Conservation (phyloP, 176 grass and related monocot genomes). For the Triticum dicoccoides region DNA sequence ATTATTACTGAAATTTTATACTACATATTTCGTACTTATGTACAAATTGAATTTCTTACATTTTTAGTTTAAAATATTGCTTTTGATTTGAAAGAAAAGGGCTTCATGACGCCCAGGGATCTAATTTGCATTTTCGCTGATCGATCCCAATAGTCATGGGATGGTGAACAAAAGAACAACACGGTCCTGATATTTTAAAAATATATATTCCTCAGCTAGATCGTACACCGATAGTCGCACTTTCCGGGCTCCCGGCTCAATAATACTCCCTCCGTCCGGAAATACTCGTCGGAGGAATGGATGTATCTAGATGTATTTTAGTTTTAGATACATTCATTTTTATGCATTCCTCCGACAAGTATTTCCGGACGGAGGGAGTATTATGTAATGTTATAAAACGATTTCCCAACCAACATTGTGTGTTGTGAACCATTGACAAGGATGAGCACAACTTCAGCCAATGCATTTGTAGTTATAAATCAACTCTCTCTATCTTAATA, state of each 20-base stretch:
- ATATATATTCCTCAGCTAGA: background rate
- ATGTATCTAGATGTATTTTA: too few relatives aligned
- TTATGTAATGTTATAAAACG: background rate
- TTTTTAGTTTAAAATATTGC: background rate
- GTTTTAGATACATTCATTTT: too few relatives aligned
- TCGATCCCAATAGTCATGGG: background rate
- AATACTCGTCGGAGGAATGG: too few relatives aligned
- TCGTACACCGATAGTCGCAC: background rate
- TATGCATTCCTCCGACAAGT: too few relatives aligned
- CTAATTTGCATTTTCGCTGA: background rate
- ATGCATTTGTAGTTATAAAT: background rate
- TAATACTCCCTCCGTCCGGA: background rate
- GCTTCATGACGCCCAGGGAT: background rate
- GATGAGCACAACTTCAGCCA: background rate
- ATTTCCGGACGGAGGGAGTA: too few relatives aligned
- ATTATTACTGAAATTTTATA: background rate
- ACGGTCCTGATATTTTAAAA: background rate
- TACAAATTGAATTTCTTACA: background rate
- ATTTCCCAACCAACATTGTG: background rate
- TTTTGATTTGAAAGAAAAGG: background rate
- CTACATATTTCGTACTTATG: background rate
- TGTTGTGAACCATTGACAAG: background rate
- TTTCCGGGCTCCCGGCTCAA: background rate
- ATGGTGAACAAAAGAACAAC: background rate
- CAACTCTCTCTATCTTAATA: background rate